Evolutionary conservation across 106 monocot genomes (phyloP).

Genomic region (Dioscorea alata): DNA sequence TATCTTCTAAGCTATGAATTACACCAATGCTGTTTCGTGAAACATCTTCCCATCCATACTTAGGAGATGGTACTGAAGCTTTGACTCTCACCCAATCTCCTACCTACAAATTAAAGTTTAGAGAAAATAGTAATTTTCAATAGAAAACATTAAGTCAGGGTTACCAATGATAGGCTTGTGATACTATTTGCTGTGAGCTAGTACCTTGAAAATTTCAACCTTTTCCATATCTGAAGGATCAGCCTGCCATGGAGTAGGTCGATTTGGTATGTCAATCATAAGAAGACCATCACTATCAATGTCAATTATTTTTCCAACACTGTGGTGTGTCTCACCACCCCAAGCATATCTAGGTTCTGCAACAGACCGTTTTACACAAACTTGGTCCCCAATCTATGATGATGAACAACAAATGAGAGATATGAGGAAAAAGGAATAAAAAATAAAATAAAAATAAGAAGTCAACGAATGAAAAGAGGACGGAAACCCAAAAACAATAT

Average conservation of each 20-base stretch:
- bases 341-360: constrained; percentile 95
- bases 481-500: not conserved
- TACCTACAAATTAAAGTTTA: constrained; percentile 40
- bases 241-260: constrained; percentile 77
- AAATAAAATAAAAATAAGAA: constrained; percentile 1
- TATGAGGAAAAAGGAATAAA: not conserved
- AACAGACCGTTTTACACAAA: constrained; percentile 97
- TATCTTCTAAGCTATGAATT: constrained; percentile 89
- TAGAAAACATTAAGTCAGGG: too few species aligned
- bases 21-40: constrained; percentile 81
- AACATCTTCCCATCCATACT: constrained; percentile 99
- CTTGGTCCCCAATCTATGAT: constrained; percentile 88
- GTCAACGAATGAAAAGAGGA: not conserved
- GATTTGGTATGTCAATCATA: constrained; percentile 77
- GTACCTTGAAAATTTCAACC: constrained; percentile 91
- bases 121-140: not conserved
- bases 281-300: constrained; percentile 88
- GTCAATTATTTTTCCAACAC: constrained; percentile 91
- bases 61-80: constrained; percentile 87
- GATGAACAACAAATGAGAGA: not conserved
- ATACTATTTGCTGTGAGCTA: not conserved
- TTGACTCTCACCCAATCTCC: constrained; percentile 97
- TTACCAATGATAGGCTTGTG: not conserved
- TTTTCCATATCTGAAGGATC: constrained; percentile 99
- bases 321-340: constrained; percentile 99